These are phyloP conservation scores for Carpinus fangiana DNA, from an alignment of 306 rosid genomes.

Conservation along the genomic window DNA sequence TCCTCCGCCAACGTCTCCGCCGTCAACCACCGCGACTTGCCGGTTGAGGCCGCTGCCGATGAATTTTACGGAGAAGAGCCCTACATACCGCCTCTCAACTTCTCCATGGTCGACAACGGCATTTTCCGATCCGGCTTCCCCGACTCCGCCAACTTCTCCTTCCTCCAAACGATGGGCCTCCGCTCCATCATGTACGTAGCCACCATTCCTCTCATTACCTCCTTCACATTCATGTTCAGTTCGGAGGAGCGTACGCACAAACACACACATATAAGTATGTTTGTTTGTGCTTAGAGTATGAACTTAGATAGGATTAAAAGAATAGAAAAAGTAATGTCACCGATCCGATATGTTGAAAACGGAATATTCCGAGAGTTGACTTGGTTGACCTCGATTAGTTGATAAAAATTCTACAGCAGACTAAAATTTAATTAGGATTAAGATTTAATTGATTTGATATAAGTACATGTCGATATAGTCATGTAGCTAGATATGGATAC, in stretches of 20 bases:
- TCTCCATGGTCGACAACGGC: conserved; percentile 90
- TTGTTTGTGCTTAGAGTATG: not conserved
- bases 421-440: no score
- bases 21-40: not conserved
- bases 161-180: conserved; percentile 79
- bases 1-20: not conserved
- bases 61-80: conserved; percentile 50
- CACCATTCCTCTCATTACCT: not conserved
- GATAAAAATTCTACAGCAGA: no score
- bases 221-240: not conserved
- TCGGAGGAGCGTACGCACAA: not conserved
- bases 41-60: not conserved
- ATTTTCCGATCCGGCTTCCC: conserved; percentile 98
- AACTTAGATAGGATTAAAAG: no score
- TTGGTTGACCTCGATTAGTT: no score
- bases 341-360: no score
- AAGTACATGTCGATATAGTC: not conserved
- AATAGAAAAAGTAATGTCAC: no score
- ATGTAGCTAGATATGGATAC: not conserved
- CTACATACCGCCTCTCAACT: conserved; percentile 88
- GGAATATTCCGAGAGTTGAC: no score
- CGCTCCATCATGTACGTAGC: conserved; percentile 76
- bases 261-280: not conserved
- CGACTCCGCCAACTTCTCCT: conserved; percentile 75
- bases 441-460: no score